Conservation (phyloP, 768 basidiomycete genomes). For the Guyanaporus albipodus region DNA sequence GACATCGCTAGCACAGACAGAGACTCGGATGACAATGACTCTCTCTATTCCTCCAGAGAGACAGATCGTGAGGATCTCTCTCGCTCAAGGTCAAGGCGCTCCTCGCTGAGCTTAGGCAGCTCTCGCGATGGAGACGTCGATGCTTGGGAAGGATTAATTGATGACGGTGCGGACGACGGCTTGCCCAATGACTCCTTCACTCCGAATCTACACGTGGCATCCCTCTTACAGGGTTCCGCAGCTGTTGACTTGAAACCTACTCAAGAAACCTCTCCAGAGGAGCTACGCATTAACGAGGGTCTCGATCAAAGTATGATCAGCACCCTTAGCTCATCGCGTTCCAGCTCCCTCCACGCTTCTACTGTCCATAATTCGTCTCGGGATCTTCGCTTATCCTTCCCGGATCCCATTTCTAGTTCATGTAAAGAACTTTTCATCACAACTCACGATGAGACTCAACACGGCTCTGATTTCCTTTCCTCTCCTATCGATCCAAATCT, state of each 20-base stretch:
- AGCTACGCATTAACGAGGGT: conserved; percentile 65
- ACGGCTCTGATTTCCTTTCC: conserved; percentile 33
- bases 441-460: conserved; percentile 52
- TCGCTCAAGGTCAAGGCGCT: conserved; percentile 59
- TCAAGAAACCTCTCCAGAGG: conserved; percentile 47
- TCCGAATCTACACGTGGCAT: conserved; percentile 22
- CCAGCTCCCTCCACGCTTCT: conserved; percentile 52
- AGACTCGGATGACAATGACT: conserved; percentile 70
- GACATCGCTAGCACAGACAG: conserved; percentile 63
- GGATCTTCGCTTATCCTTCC: conserved; percentile 78
- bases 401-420: conserved; percentile 76
- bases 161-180: conserved; percentile 54
- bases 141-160: conserved; percentile 75
- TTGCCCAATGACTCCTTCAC: conserved; percentile 22
- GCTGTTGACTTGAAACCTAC: conserved; percentile 25
- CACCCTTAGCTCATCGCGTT: conserved; percentile 71
- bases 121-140: conserved; percentile 67
- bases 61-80: conserved; percentile 57
- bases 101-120: conserved; percentile 66
- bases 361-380: conserved; percentile 60
- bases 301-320: conserved; percentile 82
- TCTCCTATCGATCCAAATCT: conserved; percentile 18
- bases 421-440: conserved; percentile 53
- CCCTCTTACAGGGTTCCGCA: conserved; percentile 17
- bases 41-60: conserved; percentile 50